Evolutionary conservation across 1,139 yeast species (phyloP), one percentile per base, ranked within the genome.

Genomic region (Suhomyces taliae): DNA sequence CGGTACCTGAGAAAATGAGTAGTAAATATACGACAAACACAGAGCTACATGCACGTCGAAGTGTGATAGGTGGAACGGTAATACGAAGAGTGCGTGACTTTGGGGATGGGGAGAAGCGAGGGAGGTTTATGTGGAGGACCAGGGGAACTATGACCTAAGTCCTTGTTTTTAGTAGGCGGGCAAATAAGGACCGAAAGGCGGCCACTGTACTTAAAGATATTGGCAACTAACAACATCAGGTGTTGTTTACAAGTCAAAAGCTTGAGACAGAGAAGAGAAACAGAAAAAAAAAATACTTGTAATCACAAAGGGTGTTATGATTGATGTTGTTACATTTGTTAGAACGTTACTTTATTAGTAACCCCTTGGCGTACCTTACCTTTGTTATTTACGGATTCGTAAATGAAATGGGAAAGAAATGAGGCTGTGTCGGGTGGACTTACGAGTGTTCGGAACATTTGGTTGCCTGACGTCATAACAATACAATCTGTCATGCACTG

Each of bases 1-100:
- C 44, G 41, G 49, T 46, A 40, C 49, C 49, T 46, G 49, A 46
- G 48, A 40, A 44, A 43, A 43, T 41, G 45, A 42, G 42, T 41
- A 46, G 49, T 40, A 43, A 46, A 46, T 43, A 42, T 46, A 46
- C 49, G 49, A 46, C 39, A 45, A 29, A 32, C 37, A 40, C 48
- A 42, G 48, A 33, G 48, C 45, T 45, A 45, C 12, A 31, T 45
- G 39, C 48, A 34, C 11, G 40, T 31, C 31, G 27, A 39, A n/a
- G 44, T 34, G 42, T 26, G 44, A 44, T 37, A 31, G 44, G 40
- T 15, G 40, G 40, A 32, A 38, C 27, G 14, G 26, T 9, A 7
- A 29, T 29, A 29, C 32, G 32, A 19, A 38, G 15, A 26, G 37
- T 34, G 43, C 43, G 37, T 40, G 41, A 37, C 33, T 39, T 39